Evolutionary conservation across 1,284 basidiomycete genomes (phyloP).

Genomic region (Schizophyllum commune): DNA sequence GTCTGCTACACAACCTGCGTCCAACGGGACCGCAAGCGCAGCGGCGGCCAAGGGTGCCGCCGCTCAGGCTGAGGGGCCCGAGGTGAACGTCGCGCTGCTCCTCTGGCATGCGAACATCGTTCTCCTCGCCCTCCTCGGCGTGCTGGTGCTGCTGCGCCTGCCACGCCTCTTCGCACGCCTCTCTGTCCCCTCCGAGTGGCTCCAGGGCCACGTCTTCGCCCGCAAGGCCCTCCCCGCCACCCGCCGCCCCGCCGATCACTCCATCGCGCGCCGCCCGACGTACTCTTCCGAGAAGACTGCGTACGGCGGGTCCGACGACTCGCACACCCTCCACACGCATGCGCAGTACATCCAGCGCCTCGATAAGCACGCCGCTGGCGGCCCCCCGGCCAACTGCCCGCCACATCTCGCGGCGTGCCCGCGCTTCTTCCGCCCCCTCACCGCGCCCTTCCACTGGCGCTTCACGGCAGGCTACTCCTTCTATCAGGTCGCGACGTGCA

Average conservation of each 20-base stretch:
- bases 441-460: constrained; percentile 27
- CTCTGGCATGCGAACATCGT: constrained; percentile 35
- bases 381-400: constrained; percentile 19
- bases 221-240: constrained; percentile 12
- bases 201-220: constrained; percentile 35
- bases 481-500: constrained; percentile 38
- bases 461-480: constrained; percentile 42
- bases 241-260: constrained; percentile 2
- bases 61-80: not conserved
- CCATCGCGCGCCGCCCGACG: not conserved
- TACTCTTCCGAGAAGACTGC: constrained; percentile 10
- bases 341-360: constrained; percentile 8
- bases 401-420: constrained; percentile 38
- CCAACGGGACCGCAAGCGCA: not conserved
- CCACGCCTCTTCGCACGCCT: constrained; percentile 42
- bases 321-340: constrained; percentile 24
- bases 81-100: constrained; percentile 13
- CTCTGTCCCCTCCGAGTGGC: constrained; percentile 35
- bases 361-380: constrained; percentile 6
- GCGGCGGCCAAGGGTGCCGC: not conserved
- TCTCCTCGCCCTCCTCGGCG: constrained; percentile 29
- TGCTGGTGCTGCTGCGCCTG: constrained; percentile 32
- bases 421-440: constrained; percentile 31
- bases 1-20: not conserved
- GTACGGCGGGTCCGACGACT: constrained; percentile 24